A percentile compares a stretch with the other conserved stretches of the same genome.
These are phyloP conservation scores for Pseudocercospora musae DNA, from an alignment of 2,329 filamentous ascomycete species.

Conservation along the genomic window DNA sequence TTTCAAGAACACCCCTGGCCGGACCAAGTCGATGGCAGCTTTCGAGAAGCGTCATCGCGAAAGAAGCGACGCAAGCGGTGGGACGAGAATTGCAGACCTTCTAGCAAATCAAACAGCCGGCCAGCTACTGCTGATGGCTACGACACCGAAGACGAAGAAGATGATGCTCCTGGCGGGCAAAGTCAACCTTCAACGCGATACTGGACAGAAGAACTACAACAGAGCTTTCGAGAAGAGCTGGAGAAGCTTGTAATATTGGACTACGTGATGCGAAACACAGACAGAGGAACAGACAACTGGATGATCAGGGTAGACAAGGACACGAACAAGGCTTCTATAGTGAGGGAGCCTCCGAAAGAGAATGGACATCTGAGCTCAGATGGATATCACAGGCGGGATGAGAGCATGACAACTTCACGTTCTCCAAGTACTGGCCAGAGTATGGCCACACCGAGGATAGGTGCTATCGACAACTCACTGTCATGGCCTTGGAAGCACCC, in stretches of 20 bases:
- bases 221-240: constrained; percentile 88
- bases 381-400: constrained; percentile 52
- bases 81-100: constrained; percentile 77
- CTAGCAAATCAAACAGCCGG: constrained; percentile 37
- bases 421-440: constrained; percentile 29
- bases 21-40: constrained; percentile 71
- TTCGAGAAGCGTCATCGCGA: constrained; percentile 63
- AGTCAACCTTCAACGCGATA: constrained; percentile 56
- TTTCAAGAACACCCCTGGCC: constrained; percentile 95
- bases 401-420: constrained; percentile 72
- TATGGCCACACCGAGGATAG: constrained; percentile 67
- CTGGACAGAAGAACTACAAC: constrained; percentile 86
- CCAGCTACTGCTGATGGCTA: constrained; percentile 46
- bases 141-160: constrained; percentile 32
- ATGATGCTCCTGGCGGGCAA: constrained; percentile 27
- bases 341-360: constrained; percentile 75
- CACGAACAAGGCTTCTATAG: constrained; percentile 76
- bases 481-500: constrained; percentile 99
- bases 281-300: constrained; percentile 96
- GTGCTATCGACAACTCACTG: constrained; percentile 94
- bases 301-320: constrained; percentile 97
- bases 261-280: constrained; percentile 99
- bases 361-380: constrained; percentile 34
- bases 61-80: constrained; percentile 67
- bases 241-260: constrained; percentile 97